Evolutionary conservation across 208 protist genomes (phyloP).

Genomic region (Crithidia acanthocephali): DNA sequence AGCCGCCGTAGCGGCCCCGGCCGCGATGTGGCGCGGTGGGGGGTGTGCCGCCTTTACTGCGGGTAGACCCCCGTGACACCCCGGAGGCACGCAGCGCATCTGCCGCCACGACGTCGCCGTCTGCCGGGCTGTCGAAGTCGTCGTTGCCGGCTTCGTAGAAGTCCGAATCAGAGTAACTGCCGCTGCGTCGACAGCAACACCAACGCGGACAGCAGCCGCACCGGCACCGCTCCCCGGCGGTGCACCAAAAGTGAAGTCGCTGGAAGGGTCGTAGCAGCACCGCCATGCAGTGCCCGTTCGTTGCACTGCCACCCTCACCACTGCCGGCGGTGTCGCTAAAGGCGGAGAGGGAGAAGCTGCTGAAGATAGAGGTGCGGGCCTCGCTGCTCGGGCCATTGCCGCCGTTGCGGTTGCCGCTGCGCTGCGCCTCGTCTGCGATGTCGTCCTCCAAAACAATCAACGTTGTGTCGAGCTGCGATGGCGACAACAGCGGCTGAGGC

Average conservation of each 20-base stretch:
- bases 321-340: constrained; percentile 5
- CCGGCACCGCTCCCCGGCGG: background rate
- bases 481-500: background rate
- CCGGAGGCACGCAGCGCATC: constrained; percentile 9
- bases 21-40: constrained; percentile 1
- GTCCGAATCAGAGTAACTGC: background rate
- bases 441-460: constrained; percentile 12
- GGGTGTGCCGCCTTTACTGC: background rate
- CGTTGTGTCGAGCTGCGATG: background rate
- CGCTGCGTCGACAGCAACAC: background rate
- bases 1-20: background rate
- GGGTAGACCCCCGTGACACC: background rate
- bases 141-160: background rate
- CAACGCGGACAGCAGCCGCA: background rate
- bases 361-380: constrained; percentile 21
- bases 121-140: background rate
- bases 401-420: background rate
- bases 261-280: constrained; percentile 27
- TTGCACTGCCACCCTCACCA: background rate
- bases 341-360: constrained; percentile 21
- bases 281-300: background rate
- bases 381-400: constrained; percentile 13
- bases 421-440: background rate
- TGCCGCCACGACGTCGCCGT: background rate
- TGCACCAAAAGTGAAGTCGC: constrained; percentile 16